A percentile compares a stretch with the other conserved stretches of the same genome.
phyloP scores from a whole-genome alignment of 148 eudicot genomes.

The Oxyria digyna region DNA sequence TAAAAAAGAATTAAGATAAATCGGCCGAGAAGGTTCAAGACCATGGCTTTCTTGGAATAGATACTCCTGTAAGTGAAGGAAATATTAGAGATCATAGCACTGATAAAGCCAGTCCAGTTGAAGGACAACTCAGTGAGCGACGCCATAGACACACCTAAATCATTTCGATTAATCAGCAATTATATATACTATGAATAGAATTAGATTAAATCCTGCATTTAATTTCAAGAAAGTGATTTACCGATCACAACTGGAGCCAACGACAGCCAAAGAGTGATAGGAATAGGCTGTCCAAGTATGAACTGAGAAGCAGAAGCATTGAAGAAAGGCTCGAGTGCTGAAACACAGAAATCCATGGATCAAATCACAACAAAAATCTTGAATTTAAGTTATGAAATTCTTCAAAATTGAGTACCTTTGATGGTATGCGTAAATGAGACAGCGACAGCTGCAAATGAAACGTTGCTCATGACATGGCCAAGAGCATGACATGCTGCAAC shows the following conservation, averaged over 20 bases:
- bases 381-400: not conserved
- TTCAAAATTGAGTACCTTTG: conserved; percentile 39
- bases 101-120: conserved; percentile 91
- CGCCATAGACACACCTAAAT: conserved; percentile 96
- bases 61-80: conserved; percentile 99
- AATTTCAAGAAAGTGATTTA: conserved; percentile 12
- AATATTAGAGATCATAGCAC: conserved; percentile 97
- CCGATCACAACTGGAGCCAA: conserved; percentile 92
- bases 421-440: conserved; percentile 98
- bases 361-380: no score
- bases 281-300: conserved; percentile 77
- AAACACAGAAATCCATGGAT: not conserved
- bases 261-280: conserved; percentile 77
- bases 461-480: conserved; percentile 95
- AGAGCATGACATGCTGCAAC: conserved; percentile 89
- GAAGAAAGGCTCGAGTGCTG: conserved; percentile 99
- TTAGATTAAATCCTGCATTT: not conserved
- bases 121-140: conserved; percentile 91
- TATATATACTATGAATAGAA: not conserved
- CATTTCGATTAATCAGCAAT: not conserved
- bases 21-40: conserved; percentile 15
- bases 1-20: not conserved
- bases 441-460: conserved; percentile 98
- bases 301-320: conserved; percentile 99
- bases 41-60: conserved; percentile 99